Evolutionary conservation across 2,329 filamentous ascomycete species (phyloP).

Genomic region (Fusarium burgessii): DNA sequence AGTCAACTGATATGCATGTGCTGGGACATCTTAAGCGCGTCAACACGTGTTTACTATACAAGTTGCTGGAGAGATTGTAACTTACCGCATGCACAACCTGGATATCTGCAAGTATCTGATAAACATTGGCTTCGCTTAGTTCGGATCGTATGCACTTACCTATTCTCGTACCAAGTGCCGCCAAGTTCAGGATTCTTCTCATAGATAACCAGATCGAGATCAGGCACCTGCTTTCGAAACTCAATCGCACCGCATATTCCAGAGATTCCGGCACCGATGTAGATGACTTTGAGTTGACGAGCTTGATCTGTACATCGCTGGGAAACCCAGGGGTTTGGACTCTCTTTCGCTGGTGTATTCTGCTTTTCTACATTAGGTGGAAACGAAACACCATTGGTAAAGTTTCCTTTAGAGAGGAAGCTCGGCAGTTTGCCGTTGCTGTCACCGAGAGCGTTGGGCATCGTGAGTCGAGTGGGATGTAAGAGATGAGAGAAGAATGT

Average conservation of each 20-base stretch:
- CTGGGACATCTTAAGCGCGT: not conserved
- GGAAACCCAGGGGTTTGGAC: not conserved
- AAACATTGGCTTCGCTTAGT: fast-evolving
- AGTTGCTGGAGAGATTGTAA: fast-evolving
- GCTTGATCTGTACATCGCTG: slow-evolving; percentile 13
- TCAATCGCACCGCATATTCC: slow-evolving; percentile 20
- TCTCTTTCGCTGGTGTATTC: not conserved
- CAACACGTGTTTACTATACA: not conserved
- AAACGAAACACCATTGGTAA: not conserved
- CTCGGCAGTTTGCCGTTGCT: not conserved
- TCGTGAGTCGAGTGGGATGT: not conserved
- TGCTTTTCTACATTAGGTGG: not conserved
- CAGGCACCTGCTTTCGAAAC: slow-evolving; percentile 10
- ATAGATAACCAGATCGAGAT: slow-evolving; percentile 6
- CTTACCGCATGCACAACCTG: slow-evolving; percentile 15
- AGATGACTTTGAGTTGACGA: slow-evolving; percentile 13
- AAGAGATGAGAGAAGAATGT: not conserved
- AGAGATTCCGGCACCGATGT: slow-evolving; percentile 2
- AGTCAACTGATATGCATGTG: slow-evolving; percentile 10
- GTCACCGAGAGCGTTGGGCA: not conserved
- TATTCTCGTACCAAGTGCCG: slow-evolving; percentile 20
- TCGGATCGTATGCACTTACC: not conserved
- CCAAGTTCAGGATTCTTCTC: slow-evolving; percentile 25
- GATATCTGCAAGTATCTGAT: not conserved
- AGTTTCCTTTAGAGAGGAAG: not conserved